These are phyloP conservation scores for Amauroascus niger DNA, from an alignment of 2,329 filamentous ascomycete genomes.

Conservation along the genomic window DNA sequence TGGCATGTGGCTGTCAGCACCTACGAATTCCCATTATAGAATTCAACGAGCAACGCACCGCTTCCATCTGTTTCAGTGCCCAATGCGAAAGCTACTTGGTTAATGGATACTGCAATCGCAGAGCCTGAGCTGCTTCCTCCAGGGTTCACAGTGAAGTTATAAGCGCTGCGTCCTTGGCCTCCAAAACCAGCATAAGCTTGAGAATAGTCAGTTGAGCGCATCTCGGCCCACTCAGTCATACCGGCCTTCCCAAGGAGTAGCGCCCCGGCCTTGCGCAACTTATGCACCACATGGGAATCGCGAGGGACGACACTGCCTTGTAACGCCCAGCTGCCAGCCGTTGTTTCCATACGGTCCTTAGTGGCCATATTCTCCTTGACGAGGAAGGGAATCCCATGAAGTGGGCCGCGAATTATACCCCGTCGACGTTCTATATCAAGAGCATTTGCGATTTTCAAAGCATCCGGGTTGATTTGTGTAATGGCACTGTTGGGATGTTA, in stretches of 20 bases:
- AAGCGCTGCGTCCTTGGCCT: slow-evolving; percentile 55
- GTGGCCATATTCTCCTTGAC: slow-evolving; percentile 65
- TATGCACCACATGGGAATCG: slow-evolving; percentile 56
- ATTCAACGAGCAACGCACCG: slow-evolving; percentile 27
- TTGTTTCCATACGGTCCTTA: slow-evolving; percentile 63
- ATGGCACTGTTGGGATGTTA: slow-evolving; percentile 30
- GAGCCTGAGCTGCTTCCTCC: slow-evolving; percentile 61
- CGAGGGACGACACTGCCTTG: slow-evolving; percentile 56
- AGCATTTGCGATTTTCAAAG: slow-evolving; percentile 50
- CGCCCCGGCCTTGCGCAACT: slow-evolving; percentile 55
- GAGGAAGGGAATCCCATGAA: slow-evolving; percentile 66
- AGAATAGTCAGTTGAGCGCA: slow-evolving; percentile 57
- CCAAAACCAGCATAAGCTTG: slow-evolving; percentile 58
- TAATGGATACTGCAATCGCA: slow-evolving; percentile 54
- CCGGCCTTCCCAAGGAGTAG: slow-evolving; percentile 62
- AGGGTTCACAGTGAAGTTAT: slow-evolving; percentile 60
- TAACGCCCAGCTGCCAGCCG: slow-evolving; percentile 59
- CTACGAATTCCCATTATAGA: not conserved
- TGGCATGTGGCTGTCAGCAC: not conserved
- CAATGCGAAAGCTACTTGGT: slow-evolving; percentile 53
- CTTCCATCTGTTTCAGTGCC: slow-evolving; percentile 67
- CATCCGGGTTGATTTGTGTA: slow-evolving; percentile 60
- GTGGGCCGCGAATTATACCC: slow-evolving; percentile 50
- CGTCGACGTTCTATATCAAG: slow-evolving; percentile 52
- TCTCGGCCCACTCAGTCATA: slow-evolving; percentile 64